Evolutionary conservation across 495 filamentous ascomycete genomes (phyloP), one percentile per base, ranked within the genome.

Genomic region (Penicillium simplicissimum): DNA sequence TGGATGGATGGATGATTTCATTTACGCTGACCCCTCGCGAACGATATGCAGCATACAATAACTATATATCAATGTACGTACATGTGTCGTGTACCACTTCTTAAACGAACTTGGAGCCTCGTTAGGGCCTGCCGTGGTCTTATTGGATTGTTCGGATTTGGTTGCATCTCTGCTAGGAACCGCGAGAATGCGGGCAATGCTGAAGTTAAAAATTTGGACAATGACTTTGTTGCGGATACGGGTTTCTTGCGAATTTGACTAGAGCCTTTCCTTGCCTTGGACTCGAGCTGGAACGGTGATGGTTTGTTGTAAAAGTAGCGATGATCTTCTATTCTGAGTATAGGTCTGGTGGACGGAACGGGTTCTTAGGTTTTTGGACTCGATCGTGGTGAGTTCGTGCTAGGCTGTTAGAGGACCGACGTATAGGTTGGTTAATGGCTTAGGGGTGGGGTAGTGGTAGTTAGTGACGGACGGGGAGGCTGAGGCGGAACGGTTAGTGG

Each of bases 251-350:
- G 23, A 33, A 8, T 33, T 34, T 3, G 23, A 31, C 28, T 31
- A 19, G 25, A 34, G 15, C 13, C 25, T 6, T 52, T 52, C 48
- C 15, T 2, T 52, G 17, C 23, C 43, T 48, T 48, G 9, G 43
- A 15, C 25, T 52, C 23, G 48, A 52, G 25, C 25, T 52, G 57
- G 62, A 64, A 64, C 2, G 62, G 57, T 52, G 62, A 60, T 38
- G 37, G 53, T 35, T 60, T 64, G 38, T 64, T 60, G 53, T 60
- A 31, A 56, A 64, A 60, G 31, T 31, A 53, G 42, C 36, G 62
- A 19, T 60, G 40, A 60, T 60, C 62, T 57, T 60, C 57, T 14
- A 64, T 64, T 57, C 36, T 64, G 57, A 64, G 52, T 64, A 34
- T 60, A 33, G 28, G 35, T 51, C 25, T 63, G 15, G 56, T 15